These are phyloP conservation scores for Heterobasidion parviporum DNA, from an alignment of 1,284 basidiomycete genomes.

Conservation along the genomic window DNA sequence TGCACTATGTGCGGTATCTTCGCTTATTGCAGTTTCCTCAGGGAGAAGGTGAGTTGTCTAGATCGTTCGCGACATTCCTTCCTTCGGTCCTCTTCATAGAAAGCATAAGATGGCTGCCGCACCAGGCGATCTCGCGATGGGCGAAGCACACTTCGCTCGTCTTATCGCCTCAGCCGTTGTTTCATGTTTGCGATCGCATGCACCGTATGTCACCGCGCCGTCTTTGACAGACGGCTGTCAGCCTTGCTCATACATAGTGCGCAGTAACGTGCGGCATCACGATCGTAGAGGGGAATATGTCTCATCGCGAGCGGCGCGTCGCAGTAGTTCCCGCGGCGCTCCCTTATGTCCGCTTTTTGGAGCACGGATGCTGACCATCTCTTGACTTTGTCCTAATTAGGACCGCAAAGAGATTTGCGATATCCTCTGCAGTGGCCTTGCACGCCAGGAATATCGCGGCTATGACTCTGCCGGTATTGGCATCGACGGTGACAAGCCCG, in stretches of 20 bases:
- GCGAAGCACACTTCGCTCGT: no score
- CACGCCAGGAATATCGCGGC: slow-evolving; percentile 95
- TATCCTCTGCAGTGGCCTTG: slow-evolving; percentile 86
- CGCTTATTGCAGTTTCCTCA: slow-evolving; percentile 88
- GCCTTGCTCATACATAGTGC: no score
- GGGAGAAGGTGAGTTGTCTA: slow-evolving; percentile 70
- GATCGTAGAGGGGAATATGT: no score
- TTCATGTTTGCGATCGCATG: no score
- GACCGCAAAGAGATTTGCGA: slow-evolving; percentile 91
- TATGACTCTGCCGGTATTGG: slow-evolving; percentile 97
- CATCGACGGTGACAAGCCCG: slow-evolving; percentile 87
- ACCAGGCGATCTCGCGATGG: not conserved
- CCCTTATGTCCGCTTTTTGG: not conserved
- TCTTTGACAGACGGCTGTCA: no score
- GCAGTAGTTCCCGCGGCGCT: not conserved
- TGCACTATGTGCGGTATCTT: slow-evolving; percentile 90
- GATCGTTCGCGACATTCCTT: not conserved
- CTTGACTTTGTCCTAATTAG: slow-evolving; percentile 30
- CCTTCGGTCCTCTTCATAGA: not conserved
- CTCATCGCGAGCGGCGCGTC: not conserved
- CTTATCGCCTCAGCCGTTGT: no score
- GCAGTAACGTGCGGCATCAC: not conserved
- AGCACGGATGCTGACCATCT: not conserved
- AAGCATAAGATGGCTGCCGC: not conserved
- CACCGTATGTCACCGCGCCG: no score